Conservation (phyloP, 2,329 filamentous ascomycete genomes). For the Colletotrichum plurivorum region DNA sequence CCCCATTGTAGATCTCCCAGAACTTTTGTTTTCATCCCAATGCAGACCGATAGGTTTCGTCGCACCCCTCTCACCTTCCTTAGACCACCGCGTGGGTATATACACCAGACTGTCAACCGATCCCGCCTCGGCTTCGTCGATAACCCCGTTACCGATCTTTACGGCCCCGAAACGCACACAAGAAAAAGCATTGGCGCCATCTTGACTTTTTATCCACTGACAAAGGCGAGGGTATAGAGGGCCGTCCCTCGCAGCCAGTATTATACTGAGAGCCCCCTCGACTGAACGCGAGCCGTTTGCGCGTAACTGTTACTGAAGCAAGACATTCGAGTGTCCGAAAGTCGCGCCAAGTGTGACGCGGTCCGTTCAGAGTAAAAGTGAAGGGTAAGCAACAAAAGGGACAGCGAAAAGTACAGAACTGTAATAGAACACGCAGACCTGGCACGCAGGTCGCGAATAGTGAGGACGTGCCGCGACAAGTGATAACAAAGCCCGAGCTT, state of each 20-base stretch:
- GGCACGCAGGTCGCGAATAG: background rate
- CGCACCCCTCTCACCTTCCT: constrained; percentile 1
- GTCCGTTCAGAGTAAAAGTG: background rate
- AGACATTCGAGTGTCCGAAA: too few species aligned
- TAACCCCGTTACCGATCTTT: constrained; percentile 17
- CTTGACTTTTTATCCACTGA: constrained; percentile 25
- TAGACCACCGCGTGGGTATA: constrained; percentile 37
- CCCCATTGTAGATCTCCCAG: constrained; percentile 1
- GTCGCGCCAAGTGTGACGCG: too few species aligned
- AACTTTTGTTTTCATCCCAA: constrained; percentile 20
- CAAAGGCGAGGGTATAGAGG: constrained; percentile 33
- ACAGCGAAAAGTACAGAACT: constrained; percentile 29
- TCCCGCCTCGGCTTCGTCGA: constrained; percentile 14
- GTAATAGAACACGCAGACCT: constrained; percentile 37
- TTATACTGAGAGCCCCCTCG: constrained; percentile 18
- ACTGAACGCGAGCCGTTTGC: constrained; percentile 17
- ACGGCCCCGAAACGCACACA: constrained; percentile 10
- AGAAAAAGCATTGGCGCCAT: constrained; percentile 15
- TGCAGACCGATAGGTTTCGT: constrained; percentile 12
- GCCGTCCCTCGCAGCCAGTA: constrained; percentile 25
- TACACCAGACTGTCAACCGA: constrained; percentile 21
- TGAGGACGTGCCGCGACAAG: background rate
- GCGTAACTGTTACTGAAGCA: constrained; percentile 15
- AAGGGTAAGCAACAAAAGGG: constrained; percentile 15
- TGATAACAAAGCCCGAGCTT: too few species aligned